phyloP scores from a whole-genome alignment of 495 filamentous ascomycete species.

The Talaromyces adpressus region DNA sequence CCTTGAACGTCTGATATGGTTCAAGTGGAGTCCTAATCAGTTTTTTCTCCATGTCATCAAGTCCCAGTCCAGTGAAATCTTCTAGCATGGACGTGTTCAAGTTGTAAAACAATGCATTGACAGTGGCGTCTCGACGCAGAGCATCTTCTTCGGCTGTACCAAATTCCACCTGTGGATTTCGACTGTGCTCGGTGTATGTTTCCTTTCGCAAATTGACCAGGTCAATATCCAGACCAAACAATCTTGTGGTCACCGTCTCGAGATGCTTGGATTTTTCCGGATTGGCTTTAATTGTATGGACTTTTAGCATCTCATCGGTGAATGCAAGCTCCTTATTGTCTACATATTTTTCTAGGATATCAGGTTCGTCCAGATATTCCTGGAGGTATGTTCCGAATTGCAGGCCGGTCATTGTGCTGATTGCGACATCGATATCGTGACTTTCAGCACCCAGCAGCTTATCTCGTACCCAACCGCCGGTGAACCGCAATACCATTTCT shows the following conservation, averaged over 20 bases:
- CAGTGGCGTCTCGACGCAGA: slow-evolving; percentile 79
- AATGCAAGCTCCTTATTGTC: slow-evolving; percentile 18
- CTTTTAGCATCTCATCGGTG: slow-evolving; percentile 34
- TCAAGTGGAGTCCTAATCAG: slow-evolving; percentile 82
- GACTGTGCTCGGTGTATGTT: slow-evolving; percentile 75
- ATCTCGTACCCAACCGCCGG: slow-evolving; percentile 98
- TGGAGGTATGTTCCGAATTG: slow-evolving; percentile 65
- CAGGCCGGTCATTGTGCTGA: slow-evolving; percentile 91
- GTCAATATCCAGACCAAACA: slow-evolving; percentile 86
- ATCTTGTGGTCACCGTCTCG: slow-evolving; percentile 79
- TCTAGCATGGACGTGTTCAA: slow-evolving; percentile 67
- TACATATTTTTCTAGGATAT: slow-evolving; percentile 48
- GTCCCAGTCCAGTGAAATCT: slow-evolving; percentile 70
- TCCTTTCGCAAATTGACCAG: slow-evolving; percentile 93
- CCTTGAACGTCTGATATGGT: slow-evolving; percentile 86
- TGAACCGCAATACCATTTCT: slow-evolving; percentile 63
- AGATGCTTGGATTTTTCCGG: slow-evolving; percentile 98
- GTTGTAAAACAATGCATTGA: slow-evolving; percentile 97
- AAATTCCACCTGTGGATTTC: slow-evolving; percentile 90
- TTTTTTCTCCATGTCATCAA: slow-evolving; percentile 63
- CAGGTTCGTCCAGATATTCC: slow-evolving; percentile 47
- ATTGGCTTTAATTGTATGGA: slow-evolving; percentile 79
- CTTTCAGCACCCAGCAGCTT: slow-evolving; percentile 77
- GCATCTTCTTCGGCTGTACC: slow-evolving; percentile 89
- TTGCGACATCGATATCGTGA: slow-evolving; percentile 91